Conservation (phyloP, 768 basidiomycete genomes). For the Lyophyllum semitale region DNA sequence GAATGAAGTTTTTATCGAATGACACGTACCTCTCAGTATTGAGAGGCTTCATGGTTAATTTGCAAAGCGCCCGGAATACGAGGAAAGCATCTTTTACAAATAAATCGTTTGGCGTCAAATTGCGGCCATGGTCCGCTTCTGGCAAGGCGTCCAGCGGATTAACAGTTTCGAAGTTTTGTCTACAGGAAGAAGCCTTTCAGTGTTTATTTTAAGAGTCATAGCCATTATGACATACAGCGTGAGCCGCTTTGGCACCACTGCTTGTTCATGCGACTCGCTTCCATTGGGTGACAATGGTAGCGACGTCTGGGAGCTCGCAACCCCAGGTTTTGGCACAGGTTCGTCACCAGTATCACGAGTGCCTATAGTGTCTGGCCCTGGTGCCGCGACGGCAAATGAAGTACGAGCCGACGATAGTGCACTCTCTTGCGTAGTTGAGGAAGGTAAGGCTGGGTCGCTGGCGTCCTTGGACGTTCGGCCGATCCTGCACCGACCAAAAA, state of each 20-base stretch:
- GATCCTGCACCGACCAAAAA: constrained; percentile 80
- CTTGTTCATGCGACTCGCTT: neutral
- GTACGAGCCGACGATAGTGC: constrained; percentile 12
- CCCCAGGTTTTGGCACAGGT: neutral
- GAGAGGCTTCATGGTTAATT: constrained; percentile 96
- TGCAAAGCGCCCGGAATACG: constrained; percentile 95
- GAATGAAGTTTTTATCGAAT: neutral
- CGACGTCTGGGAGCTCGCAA: constrained; percentile 8
- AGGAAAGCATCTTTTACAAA: constrained; percentile 98
- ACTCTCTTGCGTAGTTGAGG: constrained; percentile 20
- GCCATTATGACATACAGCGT: constrained; percentile 15
- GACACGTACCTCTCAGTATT: constrained; percentile 82
- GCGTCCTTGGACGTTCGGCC: constrained; percentile 24
- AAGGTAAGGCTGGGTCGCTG: constrained; percentile 14
- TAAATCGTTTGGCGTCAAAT: constrained; percentile 78
- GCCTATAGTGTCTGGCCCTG: constrained; percentile 10
- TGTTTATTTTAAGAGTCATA: neutral
- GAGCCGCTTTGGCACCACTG: neutral
- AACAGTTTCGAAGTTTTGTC: constrained; percentile 35
- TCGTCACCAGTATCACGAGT: constrained; percentile 1
- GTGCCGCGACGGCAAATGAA: constrained; percentile 12
- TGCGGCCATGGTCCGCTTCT: constrained; percentile 38
- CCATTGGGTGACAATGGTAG: constrained; percentile 9
- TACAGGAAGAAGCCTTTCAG: constrained; percentile 16
- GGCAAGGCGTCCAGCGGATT: constrained; percentile 35